Base-by-base conservation (phyloP, 2,329 filamentous ascomycete genomes). In the Ceratocystis eucalypticola region DNA sequence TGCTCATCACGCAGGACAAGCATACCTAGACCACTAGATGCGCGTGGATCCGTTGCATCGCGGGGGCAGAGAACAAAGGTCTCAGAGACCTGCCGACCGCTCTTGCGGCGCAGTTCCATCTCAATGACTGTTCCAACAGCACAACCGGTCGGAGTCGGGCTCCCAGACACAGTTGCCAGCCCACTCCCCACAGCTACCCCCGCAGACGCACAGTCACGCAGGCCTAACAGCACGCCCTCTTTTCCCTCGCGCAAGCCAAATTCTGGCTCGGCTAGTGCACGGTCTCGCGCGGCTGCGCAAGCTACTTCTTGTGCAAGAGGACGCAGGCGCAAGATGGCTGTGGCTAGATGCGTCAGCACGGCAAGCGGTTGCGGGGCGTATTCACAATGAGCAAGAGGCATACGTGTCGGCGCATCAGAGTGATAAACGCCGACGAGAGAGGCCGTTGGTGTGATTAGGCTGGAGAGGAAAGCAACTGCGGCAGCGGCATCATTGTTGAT, bases 101-200 rank as follows among this genome's bases (percentile, higher is more conserved):
- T 93, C 71, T 91, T 88, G 66, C 93, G 81, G 10, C 94, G 82
- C 71, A 96, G 83, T 75, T 99, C 93, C 82, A 96, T 88, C 72
- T 90, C 86, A 5, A 96, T 74, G 0, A 96, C 89, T 0, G 93
- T 59, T 28, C 55, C 28, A 30, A n/a, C 20, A 12, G 37, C 37
- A 41, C 37, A 4, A 10, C 37, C 37, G 12, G 37, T 41, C 37
- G 37, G 10, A 41, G 37, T 2, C 37, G 12, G 37, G 12, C 37
- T 41, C 12, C 37, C 37, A 41, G 37, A 41, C 12, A 41, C 37
- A 41, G 37, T 41, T 41, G 37, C 37, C 12, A 15, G 37, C 12
- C 10, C 50, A 28, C 20, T 0, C 78, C 77, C 8, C 65, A 70
- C 70, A 46, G 72, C 74, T 5, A 71, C 71, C 1, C 71, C 70